Evolutionary conservation across 352 stramenopile genomes (phyloP).

Genomic region (Pythium rishiriense): DNA sequence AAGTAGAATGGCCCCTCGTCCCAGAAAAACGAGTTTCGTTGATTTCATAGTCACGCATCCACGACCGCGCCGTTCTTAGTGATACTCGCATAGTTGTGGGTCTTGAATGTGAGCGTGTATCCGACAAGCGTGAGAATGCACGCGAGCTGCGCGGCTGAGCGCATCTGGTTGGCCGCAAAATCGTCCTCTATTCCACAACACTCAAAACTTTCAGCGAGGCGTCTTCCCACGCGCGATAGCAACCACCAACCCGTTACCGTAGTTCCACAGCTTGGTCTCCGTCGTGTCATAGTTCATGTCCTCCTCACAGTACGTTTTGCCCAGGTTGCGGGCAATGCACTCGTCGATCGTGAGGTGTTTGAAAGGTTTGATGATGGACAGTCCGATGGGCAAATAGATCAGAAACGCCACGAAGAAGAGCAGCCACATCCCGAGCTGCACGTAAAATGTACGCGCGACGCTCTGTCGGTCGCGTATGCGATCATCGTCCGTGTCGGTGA

Average conservation of each 20-base stretch:
- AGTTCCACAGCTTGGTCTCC: slow-evolving; percentile 69
- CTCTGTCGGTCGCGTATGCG: slow-evolving; percentile 17
- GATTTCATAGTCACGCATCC: neutral
- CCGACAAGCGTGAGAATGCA: slow-evolving; percentile 74
- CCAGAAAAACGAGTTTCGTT: neutral
- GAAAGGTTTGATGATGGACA: slow-evolving; percentile 42
- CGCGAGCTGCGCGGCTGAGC: slow-evolving; percentile 54
- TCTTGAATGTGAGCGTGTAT: slow-evolving; percentile 66
- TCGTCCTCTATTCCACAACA: slow-evolving; percentile 35
- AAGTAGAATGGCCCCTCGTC: neutral
- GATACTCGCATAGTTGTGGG: slow-evolving; percentile 41
- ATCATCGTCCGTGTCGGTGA: slow-evolving; percentile 22
- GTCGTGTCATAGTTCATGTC: slow-evolving; percentile 56
- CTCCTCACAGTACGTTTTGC: slow-evolving; percentile 54
- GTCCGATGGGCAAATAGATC: slow-evolving; percentile 60
- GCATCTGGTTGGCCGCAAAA: slow-evolving; percentile 54
- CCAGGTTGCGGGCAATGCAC: slow-evolving; percentile 53
- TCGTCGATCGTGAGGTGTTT: slow-evolving; percentile 47
- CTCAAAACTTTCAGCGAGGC: neutral
- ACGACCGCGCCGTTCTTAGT: neutral
- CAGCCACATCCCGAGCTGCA: slow-evolving; percentile 40
- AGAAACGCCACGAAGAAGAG: slow-evolving; percentile 68
- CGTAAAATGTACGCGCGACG: slow-evolving; percentile 37
- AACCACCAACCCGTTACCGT: slow-evolving; percentile 33
- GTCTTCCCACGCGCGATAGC: too few species aligned